Conservation (phyloP, 495 filamentous ascomycete species). For the Trypethelium eluteriae region DNA sequence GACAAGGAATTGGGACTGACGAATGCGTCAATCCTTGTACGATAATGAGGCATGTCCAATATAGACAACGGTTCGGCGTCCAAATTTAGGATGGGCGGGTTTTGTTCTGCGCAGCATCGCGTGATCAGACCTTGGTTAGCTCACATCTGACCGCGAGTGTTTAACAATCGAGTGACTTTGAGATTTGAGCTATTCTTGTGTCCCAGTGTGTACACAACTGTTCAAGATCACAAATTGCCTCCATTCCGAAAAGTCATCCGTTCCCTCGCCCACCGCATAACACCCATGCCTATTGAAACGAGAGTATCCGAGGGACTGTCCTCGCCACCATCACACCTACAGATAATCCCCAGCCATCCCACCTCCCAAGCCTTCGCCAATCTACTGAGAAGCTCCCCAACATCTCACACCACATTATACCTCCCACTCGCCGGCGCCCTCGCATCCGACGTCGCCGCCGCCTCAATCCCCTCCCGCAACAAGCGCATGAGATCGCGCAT, state of each 20-base stretch:
- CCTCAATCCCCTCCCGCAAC: conserved; percentile 85
- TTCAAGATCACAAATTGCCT: too few relatives aligned
- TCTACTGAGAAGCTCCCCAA: too few relatives aligned
- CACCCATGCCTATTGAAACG: too few relatives aligned
- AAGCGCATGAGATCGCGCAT: conserved; percentile 85
- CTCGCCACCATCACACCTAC: too few relatives aligned
- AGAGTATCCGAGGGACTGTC: too few relatives aligned
- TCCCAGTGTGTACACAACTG: too few relatives aligned
- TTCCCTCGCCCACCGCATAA: too few relatives aligned
- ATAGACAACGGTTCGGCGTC: not conserved
- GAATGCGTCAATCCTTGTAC: not conserved
- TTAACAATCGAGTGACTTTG: too few relatives aligned
- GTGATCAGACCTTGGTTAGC: not conserved
- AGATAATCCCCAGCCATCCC: too few relatives aligned
- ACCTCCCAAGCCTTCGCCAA: too few relatives aligned
- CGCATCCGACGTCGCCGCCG: conserved; percentile 76
- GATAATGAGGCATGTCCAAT: not conserved
- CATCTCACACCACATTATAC: conserved; percentile 69
- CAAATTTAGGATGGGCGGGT: not conserved
- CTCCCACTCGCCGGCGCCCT: conserved; percentile 73
- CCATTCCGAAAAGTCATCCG: too few relatives aligned
- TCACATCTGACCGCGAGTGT: not conserved
- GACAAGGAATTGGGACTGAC: conserved; percentile 25
- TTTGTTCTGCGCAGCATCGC: not conserved
- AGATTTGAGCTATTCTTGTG: too few relatives aligned